A percentile compares a stretch with the other conserved stretches of the same genome.
Evolutionary conservation across 768 basidiomycete genomes (phyloP).

Genomic region (Russula brevipes): DNA sequence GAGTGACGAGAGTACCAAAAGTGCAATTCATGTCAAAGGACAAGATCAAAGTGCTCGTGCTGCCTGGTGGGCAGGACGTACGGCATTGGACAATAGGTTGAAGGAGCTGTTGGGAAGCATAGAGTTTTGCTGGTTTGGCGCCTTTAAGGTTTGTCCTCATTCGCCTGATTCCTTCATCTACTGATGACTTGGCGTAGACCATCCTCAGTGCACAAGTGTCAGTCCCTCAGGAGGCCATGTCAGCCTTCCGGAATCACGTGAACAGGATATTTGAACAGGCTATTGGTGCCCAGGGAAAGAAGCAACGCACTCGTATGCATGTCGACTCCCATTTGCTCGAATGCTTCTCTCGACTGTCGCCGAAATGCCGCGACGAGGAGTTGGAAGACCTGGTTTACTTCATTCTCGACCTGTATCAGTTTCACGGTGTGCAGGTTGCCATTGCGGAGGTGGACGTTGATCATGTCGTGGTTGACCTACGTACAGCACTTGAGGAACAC

Average conservation of each 20-base stretch:
- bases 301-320: conserved; percentile 44
- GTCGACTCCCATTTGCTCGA: conserved; percentile 75
- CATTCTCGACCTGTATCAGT: conserved; percentile 88
- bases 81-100: conserved; percentile 70
- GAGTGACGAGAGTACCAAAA: conserved; percentile 71
- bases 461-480: conserved; percentile 83
- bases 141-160: conserved; percentile 72
- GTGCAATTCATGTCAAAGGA: conserved; percentile 63
- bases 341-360: conserved; percentile 79
- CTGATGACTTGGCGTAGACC: conserved; percentile 40
- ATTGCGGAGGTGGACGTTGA: conserved; percentile 89
- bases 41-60: conserved; percentile 59
- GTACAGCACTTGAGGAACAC: conserved; percentile 70
- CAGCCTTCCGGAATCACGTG: conserved; percentile 58
- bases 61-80: conserved; percentile 84
- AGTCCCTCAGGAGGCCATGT: conserved; percentile 42
- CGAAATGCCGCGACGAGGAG: conserved; percentile 86
- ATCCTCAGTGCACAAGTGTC: conserved; percentile 50
- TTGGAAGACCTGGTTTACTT: conserved; percentile 94
- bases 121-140: conserved; percentile 96
- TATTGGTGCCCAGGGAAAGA: conserved; percentile 59
- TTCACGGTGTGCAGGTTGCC: conserved; percentile 84
- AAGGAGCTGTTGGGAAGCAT: conserved; percentile 73
- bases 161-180: background rate
- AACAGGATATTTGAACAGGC: conserved; percentile 71